These are phyloP conservation scores for Plasmodium gaboni DNA, from an alignment of 169 alveolate genomes.

Conservation along the genomic window DNA sequence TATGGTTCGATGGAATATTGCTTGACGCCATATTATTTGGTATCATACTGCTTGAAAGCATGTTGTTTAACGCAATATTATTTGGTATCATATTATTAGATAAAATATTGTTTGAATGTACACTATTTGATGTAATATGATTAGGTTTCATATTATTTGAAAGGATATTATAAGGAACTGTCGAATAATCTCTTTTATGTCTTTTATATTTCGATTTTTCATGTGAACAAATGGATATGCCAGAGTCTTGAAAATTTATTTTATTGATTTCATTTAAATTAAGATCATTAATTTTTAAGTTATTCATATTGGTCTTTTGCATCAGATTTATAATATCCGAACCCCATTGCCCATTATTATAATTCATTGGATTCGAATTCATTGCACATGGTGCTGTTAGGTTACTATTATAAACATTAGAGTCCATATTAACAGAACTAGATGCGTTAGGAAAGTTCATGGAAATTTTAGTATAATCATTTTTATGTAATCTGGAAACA, in stretches of 20 bases:
- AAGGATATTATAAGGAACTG: constrained; percentile 26
- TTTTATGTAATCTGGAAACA: constrained; percentile 45
- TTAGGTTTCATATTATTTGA: constrained; percentile 17
- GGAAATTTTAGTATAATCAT: constrained; percentile 40
- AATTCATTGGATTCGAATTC: constrained; percentile 38
- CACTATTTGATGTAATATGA: not conserved
- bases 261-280: constrained; percentile 22
- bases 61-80: not conserved
- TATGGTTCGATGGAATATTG: constrained; percentile 6
- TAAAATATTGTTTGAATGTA: not conserved
- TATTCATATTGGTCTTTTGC: constrained; percentile 20
- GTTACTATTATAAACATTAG: constrained; percentile 41
- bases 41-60: not conserved
- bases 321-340: constrained; percentile 39
- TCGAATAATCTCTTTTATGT: constrained; percentile 7
- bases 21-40: constrained; percentile 4
- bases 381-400: constrained; percentile 32
- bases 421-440: constrained; percentile 34
- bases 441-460: constrained; percentile 43
- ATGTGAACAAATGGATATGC: constrained; percentile 43
- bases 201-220: constrained; percentile 33
- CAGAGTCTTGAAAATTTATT: constrained; percentile 40
- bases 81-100: not conserved
- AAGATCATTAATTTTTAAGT: constrained; percentile 13
- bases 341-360: constrained; percentile 11